Evolutionary conservation across 768 basidiomycete species (phyloP).

Genomic region (Tricholoma sp.): DNA sequence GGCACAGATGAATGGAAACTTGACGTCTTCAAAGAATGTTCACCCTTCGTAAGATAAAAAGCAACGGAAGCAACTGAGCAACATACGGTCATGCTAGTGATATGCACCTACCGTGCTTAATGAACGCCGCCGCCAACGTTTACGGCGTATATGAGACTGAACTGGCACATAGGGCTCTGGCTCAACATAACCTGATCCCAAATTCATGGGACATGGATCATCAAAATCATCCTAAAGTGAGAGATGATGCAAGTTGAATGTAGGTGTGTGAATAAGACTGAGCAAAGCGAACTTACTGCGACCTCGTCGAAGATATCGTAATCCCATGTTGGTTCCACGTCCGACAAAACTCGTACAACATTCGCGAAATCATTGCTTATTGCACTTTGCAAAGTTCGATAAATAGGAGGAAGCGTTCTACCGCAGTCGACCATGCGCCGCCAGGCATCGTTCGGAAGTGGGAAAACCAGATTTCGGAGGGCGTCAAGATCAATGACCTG

Average conservation of each 20-base stretch:
- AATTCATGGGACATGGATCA: slow-evolving; percentile 1
- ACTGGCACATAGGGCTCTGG: not conserved
- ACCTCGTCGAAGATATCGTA: slow-evolving; percentile 8
- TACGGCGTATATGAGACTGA: slow-evolving; percentile 10
- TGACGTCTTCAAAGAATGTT: slow-evolving; percentile 23
- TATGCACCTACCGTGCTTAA: slow-evolving; percentile 13
- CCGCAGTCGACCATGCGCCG: slow-evolving; percentile 23
- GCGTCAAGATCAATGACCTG: slow-evolving; percentile 26
- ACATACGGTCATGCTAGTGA: not conserved
- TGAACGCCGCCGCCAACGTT: slow-evolving; percentile 16
- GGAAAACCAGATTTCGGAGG: slow-evolving; percentile 18
- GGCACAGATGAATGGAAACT: slow-evolving; percentile 36
- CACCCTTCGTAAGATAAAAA: not conserved
- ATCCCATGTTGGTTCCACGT: slow-evolving; percentile 28
- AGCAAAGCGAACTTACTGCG: slow-evolving; percentile 15
- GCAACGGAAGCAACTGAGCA: not conserved
- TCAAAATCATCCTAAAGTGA: not conserved
- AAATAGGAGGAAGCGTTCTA: slow-evolving; percentile 28
- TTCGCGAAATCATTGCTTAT: slow-evolving; percentile 35
- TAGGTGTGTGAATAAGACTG: not conserved
- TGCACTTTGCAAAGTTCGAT: slow-evolving; percentile 27
- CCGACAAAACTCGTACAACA: slow-evolving; percentile 37
- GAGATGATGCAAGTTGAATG: not conserved
- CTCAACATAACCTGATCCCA: not conserved
- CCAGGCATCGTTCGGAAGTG: slow-evolving; percentile 24